A percentile compares a stretch with the other conserved stretches of the same genome.
These are phyloP conservation scores for Sclerotinia nivalis DNA, from an alignment of 2,329 filamentous ascomycete species.

Conservation along the genomic window DNA sequence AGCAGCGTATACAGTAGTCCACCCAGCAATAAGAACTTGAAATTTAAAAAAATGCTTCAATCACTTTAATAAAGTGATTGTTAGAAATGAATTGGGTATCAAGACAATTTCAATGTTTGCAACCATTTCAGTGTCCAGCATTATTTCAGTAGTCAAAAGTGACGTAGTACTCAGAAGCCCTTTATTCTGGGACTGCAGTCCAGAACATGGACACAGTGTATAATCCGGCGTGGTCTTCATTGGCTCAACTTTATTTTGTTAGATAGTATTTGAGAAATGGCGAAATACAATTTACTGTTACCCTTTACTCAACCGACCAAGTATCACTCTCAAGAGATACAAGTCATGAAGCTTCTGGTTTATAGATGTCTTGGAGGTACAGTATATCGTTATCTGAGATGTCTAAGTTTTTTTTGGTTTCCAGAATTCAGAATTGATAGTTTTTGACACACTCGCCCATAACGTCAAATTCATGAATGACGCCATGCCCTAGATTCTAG, in stretches of 20 bases:
- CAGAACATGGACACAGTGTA: no score
- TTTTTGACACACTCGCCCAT: no score
- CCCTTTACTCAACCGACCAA: fast-evolving
- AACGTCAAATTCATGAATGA: neutral
- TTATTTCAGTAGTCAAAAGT: no score
- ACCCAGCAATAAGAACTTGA: no score
- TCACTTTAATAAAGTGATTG: no score
- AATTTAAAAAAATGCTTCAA: no score
- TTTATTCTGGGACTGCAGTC: no score
- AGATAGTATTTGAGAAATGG: neutral
- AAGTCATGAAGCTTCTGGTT: neutral
- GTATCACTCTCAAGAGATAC: neutral
- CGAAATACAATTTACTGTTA: neutral
- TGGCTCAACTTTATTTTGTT: no score
- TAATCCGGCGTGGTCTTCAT: no score
- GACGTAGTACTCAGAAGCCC: no score
- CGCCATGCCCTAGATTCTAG: neutral
- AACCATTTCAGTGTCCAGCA: no score
- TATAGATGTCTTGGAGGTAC: neutral
- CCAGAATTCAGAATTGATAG: neutral
- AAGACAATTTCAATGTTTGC: neutral
- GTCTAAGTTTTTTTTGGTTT: neutral
- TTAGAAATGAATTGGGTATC: no score
- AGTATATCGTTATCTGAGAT: neutral
- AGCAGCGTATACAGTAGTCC: neutral